Evolutionary conservation across 164 flowering plant species (phyloP).

Genomic region (Vitis cinerea): DNA sequence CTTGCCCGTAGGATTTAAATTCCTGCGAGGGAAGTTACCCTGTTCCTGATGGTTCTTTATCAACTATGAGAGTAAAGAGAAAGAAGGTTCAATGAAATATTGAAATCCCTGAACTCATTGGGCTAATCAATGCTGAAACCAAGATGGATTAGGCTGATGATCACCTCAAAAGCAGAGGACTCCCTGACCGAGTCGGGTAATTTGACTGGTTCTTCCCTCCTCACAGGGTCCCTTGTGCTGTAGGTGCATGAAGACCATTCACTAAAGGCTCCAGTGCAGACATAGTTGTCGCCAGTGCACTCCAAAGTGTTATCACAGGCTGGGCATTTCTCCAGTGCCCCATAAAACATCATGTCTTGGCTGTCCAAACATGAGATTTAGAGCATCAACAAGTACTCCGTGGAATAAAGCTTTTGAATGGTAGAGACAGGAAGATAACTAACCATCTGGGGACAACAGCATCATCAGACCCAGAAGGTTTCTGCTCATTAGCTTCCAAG

Average conservation of each 20-base stretch:
- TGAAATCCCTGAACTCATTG: too few relatives aligned
- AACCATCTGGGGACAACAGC: constrained; percentile 35
- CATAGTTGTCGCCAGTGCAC: constrained; percentile 37
- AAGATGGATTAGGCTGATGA: not conserved
- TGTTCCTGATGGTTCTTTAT: constrained; percentile 50
- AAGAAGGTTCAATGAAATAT: not conserved
- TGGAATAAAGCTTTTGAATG: too few relatives aligned
- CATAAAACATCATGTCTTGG: constrained; percentile 68
- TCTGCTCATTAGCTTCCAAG: constrained; percentile 55
- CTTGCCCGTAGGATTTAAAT: constrained; percentile 28
- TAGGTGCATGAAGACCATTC: constrained; percentile 78
- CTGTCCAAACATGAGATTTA: constrained; percentile 25
- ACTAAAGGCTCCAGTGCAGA: constrained; percentile 51
- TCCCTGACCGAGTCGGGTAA: constrained; percentile 47
- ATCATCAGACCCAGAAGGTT: constrained; percentile 38
- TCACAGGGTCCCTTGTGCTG: constrained; percentile 51
- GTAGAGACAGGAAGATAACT: not conserved
- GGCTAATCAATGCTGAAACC: not conserved
- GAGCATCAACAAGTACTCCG: not conserved
- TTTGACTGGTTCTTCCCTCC: constrained; percentile 44
- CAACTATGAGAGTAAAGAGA: constrained; percentile 27
- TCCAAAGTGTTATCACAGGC: constrained; percentile 50
- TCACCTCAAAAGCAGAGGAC: constrained; percentile 44
- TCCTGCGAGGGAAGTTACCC: constrained; percentile 35
- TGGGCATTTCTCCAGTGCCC: constrained; percentile 61